Conservation (phyloP, 1,284 basidiomycete genomes). For the Violaceomyces palustris region DNA sequence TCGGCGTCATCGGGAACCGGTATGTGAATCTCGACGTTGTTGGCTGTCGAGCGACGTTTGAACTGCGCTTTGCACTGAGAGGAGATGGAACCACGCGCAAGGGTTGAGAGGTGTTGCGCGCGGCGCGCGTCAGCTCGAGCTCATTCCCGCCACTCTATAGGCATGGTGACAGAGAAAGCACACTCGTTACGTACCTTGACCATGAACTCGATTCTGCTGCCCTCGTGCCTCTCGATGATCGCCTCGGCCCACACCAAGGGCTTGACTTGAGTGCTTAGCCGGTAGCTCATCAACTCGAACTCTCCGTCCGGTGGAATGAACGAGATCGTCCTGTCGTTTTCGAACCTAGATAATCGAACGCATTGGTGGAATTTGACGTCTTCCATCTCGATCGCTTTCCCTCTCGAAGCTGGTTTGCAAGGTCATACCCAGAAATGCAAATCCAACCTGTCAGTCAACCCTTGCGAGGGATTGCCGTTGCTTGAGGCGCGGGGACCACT, state of each 20-base stretch:
- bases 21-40: conserved; percentile 97
- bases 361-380: conserved; percentile 99
- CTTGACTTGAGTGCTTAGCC: conserved; percentile 91
- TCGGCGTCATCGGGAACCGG: conserved; percentile 98
- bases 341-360: conserved; percentile 96
- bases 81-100: background rate
- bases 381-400: conserved; percentile 99
- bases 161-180: too few relatives aligned
- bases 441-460: too few relatives aligned
- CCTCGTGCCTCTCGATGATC: conserved; percentile 86
- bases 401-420: conserved; percentile 86
- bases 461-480: too few relatives aligned
- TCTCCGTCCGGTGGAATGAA: conserved; percentile 99
- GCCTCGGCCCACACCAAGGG: conserved; percentile 98
- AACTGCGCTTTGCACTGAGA: conserved; percentile 81
- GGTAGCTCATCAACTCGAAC: conserved; percentile 96
- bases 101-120: background rate
- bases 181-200: conserved; percentile 65
- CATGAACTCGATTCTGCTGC: conserved; percentile 92
- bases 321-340: conserved; percentile 96
- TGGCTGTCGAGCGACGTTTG: conserved; percentile 90
- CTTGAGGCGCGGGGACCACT: conserved; percentile 54
- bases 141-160: too few relatives aligned
- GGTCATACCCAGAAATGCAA: background rate
- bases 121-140: too few relatives aligned